A percentile compares a stretch with the other conserved stretches of the same genome.
Conservation (phyloP, 495 filamentous ascomycete genomes). For the Talaromyces proteolyticus region DNA sequence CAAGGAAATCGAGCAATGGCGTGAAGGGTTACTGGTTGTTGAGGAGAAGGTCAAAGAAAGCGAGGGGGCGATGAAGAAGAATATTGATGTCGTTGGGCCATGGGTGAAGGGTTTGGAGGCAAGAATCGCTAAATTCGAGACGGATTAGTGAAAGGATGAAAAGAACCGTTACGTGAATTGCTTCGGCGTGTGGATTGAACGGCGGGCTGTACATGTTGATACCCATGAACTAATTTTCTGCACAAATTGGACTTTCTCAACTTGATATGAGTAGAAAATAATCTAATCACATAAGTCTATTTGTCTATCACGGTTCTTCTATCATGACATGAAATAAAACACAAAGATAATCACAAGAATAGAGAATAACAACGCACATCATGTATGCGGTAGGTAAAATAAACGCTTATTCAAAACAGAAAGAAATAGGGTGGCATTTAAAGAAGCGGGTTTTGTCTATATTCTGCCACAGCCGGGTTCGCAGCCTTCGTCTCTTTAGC, state of each 20-base stretch:
- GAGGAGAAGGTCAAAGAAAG: constrained; percentile 66
- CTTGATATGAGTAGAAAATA: neutral
- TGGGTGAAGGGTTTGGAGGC: constrained; percentile 88
- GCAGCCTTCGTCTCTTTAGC: constrained; percentile 23
- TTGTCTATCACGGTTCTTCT: neutral
- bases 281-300: neutral
- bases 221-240: neutral
- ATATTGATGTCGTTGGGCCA: constrained; percentile 72
- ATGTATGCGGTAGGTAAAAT: no score
- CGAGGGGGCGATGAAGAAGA: constrained; percentile 63
- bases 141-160: no score
- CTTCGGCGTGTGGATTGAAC: neutral
- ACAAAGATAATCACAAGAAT: neutral
- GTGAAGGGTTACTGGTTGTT: constrained; percentile 70
- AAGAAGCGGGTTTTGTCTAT: constrained; percentile 57
- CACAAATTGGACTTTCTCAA: neutral
- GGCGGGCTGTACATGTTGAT: neutral
- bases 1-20: constrained; percentile 79
- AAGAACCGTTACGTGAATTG: no score
- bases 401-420: neutral
- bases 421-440: constrained; percentile 26
- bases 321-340: neutral
- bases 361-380: constrained; percentile 29
- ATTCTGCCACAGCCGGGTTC: constrained; percentile 43
- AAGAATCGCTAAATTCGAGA: constrained; percentile 57